These are phyloP conservation scores for Hapsidospora chrysogenum DNA, from an alignment of 495 filamentous ascomycete species.

Conservation along the genomic window DNA sequence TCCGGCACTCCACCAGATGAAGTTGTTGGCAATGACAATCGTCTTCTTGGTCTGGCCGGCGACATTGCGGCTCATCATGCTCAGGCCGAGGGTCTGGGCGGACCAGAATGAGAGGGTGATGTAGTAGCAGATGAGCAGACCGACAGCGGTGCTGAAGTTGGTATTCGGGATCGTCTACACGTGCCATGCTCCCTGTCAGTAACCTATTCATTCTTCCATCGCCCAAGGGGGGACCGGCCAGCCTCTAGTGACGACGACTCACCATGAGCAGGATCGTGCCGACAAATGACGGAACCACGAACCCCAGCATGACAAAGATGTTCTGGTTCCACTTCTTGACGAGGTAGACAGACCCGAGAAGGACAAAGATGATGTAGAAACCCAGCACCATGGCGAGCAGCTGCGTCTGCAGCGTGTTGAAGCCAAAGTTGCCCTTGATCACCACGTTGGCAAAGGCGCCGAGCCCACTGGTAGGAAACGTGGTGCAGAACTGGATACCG, in stretches of 20 bases:
- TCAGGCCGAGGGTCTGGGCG: constrained; percentile 34
- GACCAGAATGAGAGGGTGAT: constrained; percentile 41
- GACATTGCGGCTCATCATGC: constrained; percentile 33
- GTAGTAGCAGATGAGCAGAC: constrained; percentile 39
- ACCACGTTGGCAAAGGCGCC: constrained; percentile 52
- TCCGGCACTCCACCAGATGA: constrained; percentile 31
- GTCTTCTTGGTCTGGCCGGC: constrained; percentile 39
- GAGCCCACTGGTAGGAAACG: too few species aligned
- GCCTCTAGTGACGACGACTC: too few species aligned
- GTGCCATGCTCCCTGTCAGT: too few species aligned
- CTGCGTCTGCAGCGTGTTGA: constrained; percentile 34
- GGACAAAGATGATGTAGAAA: constrained; percentile 50
- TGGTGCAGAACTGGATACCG: constrained; percentile 50
- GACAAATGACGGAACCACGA: constrained; percentile 40
- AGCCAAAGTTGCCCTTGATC: constrained; percentile 26
- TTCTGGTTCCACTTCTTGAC: constrained; percentile 50
- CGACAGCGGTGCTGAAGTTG: too few species aligned
- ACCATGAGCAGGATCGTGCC: background rate
- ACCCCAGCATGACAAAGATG: constrained; percentile 43
- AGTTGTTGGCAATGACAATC: constrained; percentile 28
- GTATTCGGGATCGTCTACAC: too few species aligned
- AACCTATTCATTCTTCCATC: too few species aligned
- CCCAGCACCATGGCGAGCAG: constrained; percentile 53
- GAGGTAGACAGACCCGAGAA: constrained; percentile 44
- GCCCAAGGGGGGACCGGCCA: too few species aligned